Evolutionary conservation across 2,329 filamentous ascomycete species (phyloP), one percentile per base, ranked within the genome.

Genomic region (Penicillium fuscoglaucum): DNA sequence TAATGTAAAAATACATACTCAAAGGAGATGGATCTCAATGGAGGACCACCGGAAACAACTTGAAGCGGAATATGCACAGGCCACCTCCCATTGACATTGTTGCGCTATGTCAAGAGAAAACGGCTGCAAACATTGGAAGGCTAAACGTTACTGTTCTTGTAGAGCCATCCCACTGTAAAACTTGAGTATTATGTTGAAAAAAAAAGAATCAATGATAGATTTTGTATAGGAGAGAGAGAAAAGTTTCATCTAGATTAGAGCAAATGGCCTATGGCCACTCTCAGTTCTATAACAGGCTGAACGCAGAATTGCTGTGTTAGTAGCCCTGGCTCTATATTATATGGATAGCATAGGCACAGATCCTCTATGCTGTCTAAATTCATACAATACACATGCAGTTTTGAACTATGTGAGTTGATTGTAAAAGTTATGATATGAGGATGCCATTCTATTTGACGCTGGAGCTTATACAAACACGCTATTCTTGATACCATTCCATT

Each of bases 401-500:
- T 29, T 43, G 17, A 43, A 13, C 4, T 19, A 37, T 6, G 10
- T 33, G n/a, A 19, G 3, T 51, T 17, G 4, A n/a, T 2, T 13
- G 12, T 51, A 51, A 17, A 21, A 10, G 17, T 15, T 19, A 10
- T 51, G 6, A 49, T 19, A 10, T 51, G 6, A 49, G 19, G 24
- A 52, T 43, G 29, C 15, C 40, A 44, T 52, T 52, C 51, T 37
- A 29, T 21, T 50, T 17, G 15, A 28, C 19, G 17, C 8, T 40
- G 45, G 28, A 19, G 15, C 29, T 39, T 19, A 9, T 19, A 44
- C 12, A 31, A 17, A 52, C 21, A 37, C 55, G 60, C 47, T 52
- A 35, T 28, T 37, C 17, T 52, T 33, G n/a, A 46, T 33, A 26
- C 13, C 50, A 44, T 44, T 41, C 46, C 57, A n/a, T 55, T 17